A percentile compares a stretch with the other conserved stretches of the same genome.
These are phyloP conservation scores for Stenogyne calaminthoides DNA, from an alignment of 305 asterid genomes.

Conservation along the genomic window DNA sequence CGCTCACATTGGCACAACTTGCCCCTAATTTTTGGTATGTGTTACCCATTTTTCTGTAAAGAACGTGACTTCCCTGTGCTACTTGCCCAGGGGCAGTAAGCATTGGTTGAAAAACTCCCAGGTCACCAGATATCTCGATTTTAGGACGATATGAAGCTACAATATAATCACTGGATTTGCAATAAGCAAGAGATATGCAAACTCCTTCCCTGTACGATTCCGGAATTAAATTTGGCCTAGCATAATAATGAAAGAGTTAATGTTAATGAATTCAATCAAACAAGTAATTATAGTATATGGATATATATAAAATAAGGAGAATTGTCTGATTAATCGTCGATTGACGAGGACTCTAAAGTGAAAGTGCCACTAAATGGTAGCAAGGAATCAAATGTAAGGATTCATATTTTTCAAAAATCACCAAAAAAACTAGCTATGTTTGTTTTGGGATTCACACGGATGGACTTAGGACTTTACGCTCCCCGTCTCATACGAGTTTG, in stretches of 20 bases:
- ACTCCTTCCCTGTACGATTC: constrained; percentile 77
- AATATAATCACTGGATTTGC: constrained; percentile 49
- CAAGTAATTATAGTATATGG: background rate
- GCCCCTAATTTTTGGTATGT: constrained; percentile 54
- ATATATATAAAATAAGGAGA: background rate
- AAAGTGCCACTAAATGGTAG: background rate
- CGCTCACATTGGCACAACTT: constrained; percentile 56
- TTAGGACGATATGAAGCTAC: constrained; percentile 93
- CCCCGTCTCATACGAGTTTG: too few relatives aligned
- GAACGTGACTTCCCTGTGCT: constrained; percentile 63
- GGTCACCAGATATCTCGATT: constrained; percentile 44
- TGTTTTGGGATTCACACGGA: too few relatives aligned
- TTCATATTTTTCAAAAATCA: background rate
- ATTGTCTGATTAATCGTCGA: constrained; percentile 11
- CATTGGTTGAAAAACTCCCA: constrained; percentile 50
- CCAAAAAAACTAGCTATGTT: background rate
- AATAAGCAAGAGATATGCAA: constrained; percentile 79
- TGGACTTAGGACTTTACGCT: too few relatives aligned
- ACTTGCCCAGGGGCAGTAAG: constrained; percentile 54
- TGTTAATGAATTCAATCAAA: constrained; percentile 3
- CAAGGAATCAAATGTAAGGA: background rate
- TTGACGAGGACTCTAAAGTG: too few relatives aligned
- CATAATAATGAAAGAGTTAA: constrained; percentile 3
- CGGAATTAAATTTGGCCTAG: constrained; percentile 64
- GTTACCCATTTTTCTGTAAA: constrained; percentile 51